phyloP scores from a whole-genome alignment of 2,329 filamentous ascomycete species.

The Ilyonectria sp. region DNA sequence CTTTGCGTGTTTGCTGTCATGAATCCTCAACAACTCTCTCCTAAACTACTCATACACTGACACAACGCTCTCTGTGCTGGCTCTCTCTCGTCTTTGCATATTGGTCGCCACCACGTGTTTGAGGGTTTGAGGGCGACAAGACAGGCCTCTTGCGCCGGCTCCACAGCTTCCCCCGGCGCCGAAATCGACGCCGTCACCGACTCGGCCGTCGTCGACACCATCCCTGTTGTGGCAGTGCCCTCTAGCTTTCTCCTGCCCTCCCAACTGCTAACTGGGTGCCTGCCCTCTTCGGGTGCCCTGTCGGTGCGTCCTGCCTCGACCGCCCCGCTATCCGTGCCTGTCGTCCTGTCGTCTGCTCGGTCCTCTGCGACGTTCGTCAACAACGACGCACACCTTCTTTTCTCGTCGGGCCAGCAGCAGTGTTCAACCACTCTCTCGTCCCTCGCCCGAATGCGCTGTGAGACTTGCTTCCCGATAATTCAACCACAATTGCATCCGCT shows the following conservation, averaged over 20 bases:
- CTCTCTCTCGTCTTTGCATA: constrained; percentile 19
- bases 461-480: constrained; percentile 35
- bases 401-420: constrained; percentile 38
- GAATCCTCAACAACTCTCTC: not conserved
- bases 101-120: constrained; percentile 31
- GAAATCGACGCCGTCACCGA: constrained; percentile 32
- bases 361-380: constrained; percentile 4
- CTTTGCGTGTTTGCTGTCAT: not conserved
- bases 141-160: constrained; percentile 20
- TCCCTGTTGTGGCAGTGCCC: constrained; percentile 38
- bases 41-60: not conserved
- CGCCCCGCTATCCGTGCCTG: constrained; percentile 30
- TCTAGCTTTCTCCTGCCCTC: constrained; percentile 20
- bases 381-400: constrained; percentile 31
- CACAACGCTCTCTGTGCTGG: constrained; percentile 8
- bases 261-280: not conserved
- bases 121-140: constrained; percentile 26
- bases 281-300: constrained; percentile 3
- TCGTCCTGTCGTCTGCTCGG: constrained; percentile 14
- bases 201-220: constrained; percentile 28
- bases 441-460: constrained; percentile 39
- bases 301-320: constrained; percentile 12
- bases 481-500: constrained; percentile 37
- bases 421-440: constrained; percentile 47
- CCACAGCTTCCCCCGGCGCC: constrained; percentile 23